Percentiles rank a stretch among this genome's conserved stretches.
phyloP scores from a whole-genome alignment of 164 flowering plant genomes.

The Nymphaea colorata region DNA sequence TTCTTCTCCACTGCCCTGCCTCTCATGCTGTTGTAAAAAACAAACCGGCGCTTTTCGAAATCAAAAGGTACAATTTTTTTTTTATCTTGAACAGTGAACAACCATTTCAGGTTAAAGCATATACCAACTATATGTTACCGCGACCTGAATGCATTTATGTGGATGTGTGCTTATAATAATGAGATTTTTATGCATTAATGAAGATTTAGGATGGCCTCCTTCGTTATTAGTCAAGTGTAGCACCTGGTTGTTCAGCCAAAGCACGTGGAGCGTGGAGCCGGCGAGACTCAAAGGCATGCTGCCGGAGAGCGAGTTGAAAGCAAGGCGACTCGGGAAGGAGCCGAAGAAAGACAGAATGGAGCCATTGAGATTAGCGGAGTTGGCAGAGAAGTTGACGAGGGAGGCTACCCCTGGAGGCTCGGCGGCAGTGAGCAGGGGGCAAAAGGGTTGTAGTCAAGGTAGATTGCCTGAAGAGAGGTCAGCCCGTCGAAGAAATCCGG shows the following conservation, averaged over 20 bases:
- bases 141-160: too few relatives aligned
- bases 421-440: constrained; percentile 59
- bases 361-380: constrained; percentile 54
- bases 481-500: constrained; percentile 58
- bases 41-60: too few relatives aligned
- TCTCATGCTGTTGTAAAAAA: too few relatives aligned
- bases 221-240: too few relatives aligned
- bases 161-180: too few relatives aligned
- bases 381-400: constrained; percentile 82
- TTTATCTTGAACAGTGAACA: too few relatives aligned
- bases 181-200: too few relatives aligned
- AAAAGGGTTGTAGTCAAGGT: constrained; percentile 46
- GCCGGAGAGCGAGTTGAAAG: constrained; percentile 54
- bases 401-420: constrained; percentile 33
- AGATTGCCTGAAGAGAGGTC: constrained; percentile 37
- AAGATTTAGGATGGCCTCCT: too few relatives aligned
- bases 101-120: too few relatives aligned
- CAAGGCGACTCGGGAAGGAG: constrained; percentile 46
- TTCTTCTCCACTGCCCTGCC: too few relatives aligned
- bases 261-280: constrained; percentile 41
- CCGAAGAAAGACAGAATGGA: constrained; percentile 51
- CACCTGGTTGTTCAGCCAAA: constrained; percentile 95
- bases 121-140: too few relatives aligned
- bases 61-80: too few relatives aligned
- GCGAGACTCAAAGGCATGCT: constrained; percentile 49